These are phyloP conservation scores for Trichoderma cornu-damae DNA, from an alignment of 2,329 filamentous ascomycete species.

Conservation along the genomic window DNA sequence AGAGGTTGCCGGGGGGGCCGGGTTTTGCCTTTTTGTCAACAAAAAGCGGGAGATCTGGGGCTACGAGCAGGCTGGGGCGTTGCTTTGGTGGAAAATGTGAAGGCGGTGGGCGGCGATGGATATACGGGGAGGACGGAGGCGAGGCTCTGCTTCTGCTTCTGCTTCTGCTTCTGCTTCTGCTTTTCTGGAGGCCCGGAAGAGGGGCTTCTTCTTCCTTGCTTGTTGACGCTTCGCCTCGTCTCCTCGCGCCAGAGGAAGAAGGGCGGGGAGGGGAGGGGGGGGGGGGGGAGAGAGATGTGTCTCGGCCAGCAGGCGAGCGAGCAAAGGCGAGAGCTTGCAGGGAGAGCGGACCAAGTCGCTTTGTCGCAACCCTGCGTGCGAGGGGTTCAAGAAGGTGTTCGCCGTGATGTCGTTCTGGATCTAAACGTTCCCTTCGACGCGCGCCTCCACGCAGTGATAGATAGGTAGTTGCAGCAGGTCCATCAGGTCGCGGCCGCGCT, in stretches of 20 bases:
- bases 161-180: background rate
- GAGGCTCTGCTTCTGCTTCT: background rate
- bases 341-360: background rate
- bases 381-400: background rate
- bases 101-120: slow-evolving; percentile 8
- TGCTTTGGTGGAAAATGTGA: background rate
- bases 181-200: background rate
- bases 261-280: no score
- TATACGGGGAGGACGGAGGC: background rate
- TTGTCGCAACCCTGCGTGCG: background rate
- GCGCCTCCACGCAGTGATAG: no score
- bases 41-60: background rate
- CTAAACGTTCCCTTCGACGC: no score
- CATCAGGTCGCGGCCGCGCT: background rate
- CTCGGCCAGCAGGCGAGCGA: slow-evolving; percentile 2
- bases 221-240: slow-evolving; percentile 1
- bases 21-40: slow-evolving; percentile 9
- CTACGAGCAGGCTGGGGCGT: slow-evolving; percentile 13
- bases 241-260: background rate
- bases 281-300: background rate
- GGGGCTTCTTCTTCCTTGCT: slow-evolving; percentile 5
- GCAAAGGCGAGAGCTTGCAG: background rate
- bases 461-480: background rate
- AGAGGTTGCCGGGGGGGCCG: slow-evolving; percentile 1
- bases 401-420: no score